Evolutionary conservation across 1,284 basidiomycete genomes (phyloP), one percentile per base, ranked within the genome.

Genomic region (Vanrija pseudolonga): DNA sequence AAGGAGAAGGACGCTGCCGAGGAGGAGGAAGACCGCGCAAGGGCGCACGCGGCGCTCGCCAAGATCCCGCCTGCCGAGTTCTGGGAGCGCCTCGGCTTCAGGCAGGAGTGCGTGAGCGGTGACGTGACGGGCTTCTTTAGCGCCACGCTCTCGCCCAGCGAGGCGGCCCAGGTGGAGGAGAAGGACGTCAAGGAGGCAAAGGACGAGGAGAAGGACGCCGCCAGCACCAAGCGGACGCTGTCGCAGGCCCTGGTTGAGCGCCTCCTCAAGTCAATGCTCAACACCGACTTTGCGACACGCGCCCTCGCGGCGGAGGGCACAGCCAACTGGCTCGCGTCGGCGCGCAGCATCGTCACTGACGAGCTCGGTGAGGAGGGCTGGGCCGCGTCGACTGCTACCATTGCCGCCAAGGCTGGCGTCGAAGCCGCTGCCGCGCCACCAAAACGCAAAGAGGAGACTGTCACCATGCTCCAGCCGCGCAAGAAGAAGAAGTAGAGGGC

Each of bases 1-100:
- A 63, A 66, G 28, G 60, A 69, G 32, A 47, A 55, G 17, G 65
- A 72, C 18, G 59, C 77, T 45, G 72, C 68, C 14, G 63, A 74
- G 67, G 79, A 73, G 53, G 74, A 67, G 57, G 64, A 62, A 14
- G 61, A 69, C 63, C 71, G 76, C 58, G 66, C 72, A 47, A 45
- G 57, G 19, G 65, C 73, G 15, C 53, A 64, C 20, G 60, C 64
- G 20, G 87, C 57, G 71, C 78, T 77, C n/a, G 57, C 62, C 12
- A 62, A 55, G 23, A 57, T 76, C 4, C 50, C 61, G 0, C 68
- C 83, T 26, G 86, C 86, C 47, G 91, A 95, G 69, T 97, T 93
- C 74, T 95, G 91, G 89, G 90, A 93, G 73, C 81, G 90, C 15
- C 92, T 97, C 87, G 90, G 87, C 23, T 94, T 89, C 76, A 82